These are phyloP conservation scores for Ophiostoma piceae DNA, from an alignment of 2,329 filamentous ascomycete genomes.

Conservation along the genomic window DNA sequence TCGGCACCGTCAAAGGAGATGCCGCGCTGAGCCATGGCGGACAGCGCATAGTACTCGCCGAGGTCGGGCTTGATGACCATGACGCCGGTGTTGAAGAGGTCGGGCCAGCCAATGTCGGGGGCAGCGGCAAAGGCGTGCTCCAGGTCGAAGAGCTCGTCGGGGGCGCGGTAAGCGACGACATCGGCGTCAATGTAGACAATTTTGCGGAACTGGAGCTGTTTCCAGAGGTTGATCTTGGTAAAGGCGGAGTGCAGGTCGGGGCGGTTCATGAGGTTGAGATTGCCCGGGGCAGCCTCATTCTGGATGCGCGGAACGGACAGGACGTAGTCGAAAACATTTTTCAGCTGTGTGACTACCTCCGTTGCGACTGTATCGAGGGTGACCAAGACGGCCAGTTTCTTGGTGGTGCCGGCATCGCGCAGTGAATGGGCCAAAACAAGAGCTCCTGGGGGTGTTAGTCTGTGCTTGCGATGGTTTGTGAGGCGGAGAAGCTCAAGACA, in stretches of 20 bases:
- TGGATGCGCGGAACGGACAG: conserved; percentile 76
- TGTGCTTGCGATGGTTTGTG: conserved; percentile 14
- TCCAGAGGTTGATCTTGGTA: conserved; percentile 95
- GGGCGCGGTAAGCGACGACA: conserved; percentile 80
- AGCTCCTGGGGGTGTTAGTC: conserved; percentile 56
- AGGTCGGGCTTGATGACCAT: conserved; percentile 85
- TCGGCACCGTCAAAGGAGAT: conserved; percentile 97
- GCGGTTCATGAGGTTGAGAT: conserved; percentile 87
- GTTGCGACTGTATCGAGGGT: conserved; percentile 72
- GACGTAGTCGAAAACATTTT: conserved; percentile 83
- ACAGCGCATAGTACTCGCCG: conserved; percentile 80
- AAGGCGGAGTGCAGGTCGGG: conserved; percentile 87
- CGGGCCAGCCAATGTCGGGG: conserved; percentile 96
- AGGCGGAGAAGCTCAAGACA: neutral
- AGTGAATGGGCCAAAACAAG: conserved; percentile 91
- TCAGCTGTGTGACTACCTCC: conserved; percentile 69
- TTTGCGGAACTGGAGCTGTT: conserved; percentile 79
- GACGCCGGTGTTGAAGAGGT: conserved; percentile 96
- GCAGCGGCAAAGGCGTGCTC: conserved; percentile 61
- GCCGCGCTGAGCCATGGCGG: conserved; percentile 75
- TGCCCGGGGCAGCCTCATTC: conserved; percentile 65
- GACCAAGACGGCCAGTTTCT: conserved; percentile 79
- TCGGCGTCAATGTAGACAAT: conserved; percentile 96
- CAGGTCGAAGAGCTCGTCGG: conserved; percentile 82
- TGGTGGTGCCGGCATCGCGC: conserved; percentile 79